These are phyloP conservation scores for Fusarium decemcellulare DNA, from an alignment of 2,329 filamentous ascomycete genomes.

Conservation along the genomic window DNA sequence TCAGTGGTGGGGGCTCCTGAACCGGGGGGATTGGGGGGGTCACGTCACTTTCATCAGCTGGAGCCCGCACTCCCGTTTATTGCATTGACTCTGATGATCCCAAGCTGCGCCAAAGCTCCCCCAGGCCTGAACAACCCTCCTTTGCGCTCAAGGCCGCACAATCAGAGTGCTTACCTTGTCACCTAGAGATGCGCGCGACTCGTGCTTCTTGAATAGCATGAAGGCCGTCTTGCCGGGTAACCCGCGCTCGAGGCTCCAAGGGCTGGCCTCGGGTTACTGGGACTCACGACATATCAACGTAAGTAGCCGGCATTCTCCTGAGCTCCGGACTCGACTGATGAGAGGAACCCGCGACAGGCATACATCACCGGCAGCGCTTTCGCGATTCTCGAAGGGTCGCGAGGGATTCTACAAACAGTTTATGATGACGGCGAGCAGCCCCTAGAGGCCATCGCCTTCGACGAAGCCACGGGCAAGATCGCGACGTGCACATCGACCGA, in stretches of 20 bases:
- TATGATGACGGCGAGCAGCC: conserved; percentile 83
- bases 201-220: conserved; percentile 68
- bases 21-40: conserved; percentile 13
- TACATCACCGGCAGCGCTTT: conserved; percentile 94
- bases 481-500: conserved; percentile 77
- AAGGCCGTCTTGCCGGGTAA: conserved; percentile 84
- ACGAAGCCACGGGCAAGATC: conserved; percentile 88
- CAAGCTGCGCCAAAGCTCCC: conserved; percentile 21
- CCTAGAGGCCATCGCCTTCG: conserved; percentile 83
- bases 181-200: conserved; percentile 41
- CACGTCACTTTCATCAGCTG: conserved; percentile 40
- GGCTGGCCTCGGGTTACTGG: conserved; percentile 82
- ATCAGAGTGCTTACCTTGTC: conserved; percentile 17
- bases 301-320: conserved; percentile 50
- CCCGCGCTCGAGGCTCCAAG: conserved; percentile 83
- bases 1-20: conserved; percentile 2
- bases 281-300: conserved; percentile 80
- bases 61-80: conserved; percentile 22
- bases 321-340: conserved; percentile 22
- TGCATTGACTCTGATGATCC: conserved; percentile 37
- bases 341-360: conserved; percentile 63
- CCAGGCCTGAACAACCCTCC: conserved; percentile 10
- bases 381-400: conserved; percentile 82
- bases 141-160: conserved; percentile 12
- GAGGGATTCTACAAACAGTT: conserved; percentile 87